phyloP scores from a whole-genome alignment of 1,284 basidiomycete species.

The Ganoderma sinense region DNA sequence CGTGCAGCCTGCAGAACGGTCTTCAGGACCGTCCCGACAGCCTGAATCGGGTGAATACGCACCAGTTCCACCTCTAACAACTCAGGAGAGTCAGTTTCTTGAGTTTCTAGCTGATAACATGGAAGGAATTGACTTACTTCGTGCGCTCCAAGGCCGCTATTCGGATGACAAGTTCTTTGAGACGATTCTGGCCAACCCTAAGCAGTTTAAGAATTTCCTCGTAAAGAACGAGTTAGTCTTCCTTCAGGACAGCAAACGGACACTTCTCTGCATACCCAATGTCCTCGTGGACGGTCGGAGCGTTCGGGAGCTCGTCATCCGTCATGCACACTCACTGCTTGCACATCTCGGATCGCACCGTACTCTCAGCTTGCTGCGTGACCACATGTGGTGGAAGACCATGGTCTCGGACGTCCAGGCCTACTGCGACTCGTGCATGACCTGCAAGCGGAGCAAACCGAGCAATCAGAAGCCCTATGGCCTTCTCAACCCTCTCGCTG shows the following conservation, averaged over 20 bases:
- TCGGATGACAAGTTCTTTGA: constrained; percentile 23
- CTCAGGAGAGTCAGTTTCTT: constrained; percentile 5
- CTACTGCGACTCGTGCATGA: constrained; percentile 36
- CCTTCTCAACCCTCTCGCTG: constrained; percentile 29
- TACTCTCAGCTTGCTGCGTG: constrained; percentile 32
- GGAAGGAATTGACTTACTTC: not conserved
- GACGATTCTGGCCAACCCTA: not conserved
- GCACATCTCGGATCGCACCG: constrained; percentile 36
- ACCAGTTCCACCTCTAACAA: not conserved
- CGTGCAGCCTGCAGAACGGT: not conserved
- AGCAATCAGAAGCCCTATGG: constrained; percentile 28
- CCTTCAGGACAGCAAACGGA: constrained; percentile 3
- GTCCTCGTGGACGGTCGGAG: constrained; percentile 24
- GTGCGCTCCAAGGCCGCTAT: constrained; percentile 6
- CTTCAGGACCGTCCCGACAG: not conserved
- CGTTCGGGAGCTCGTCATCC: constrained; percentile 37
- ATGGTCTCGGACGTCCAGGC: constrained; percentile 31
- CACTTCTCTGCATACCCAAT: constrained; percentile 35
- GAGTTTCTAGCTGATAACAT: constrained; percentile 5
- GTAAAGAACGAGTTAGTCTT: constrained; percentile 28
- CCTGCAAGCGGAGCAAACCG: constrained; percentile 29
- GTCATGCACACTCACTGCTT: constrained; percentile 37
- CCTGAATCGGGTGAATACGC: not conserved
- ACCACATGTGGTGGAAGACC: constrained; percentile 40
- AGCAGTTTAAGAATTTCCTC: constrained; percentile 26